These are phyloP conservation scores for Pneumocystis carinii DNA, from an alignment of 1,139 yeast species.

Conservation along the genomic window DNA sequence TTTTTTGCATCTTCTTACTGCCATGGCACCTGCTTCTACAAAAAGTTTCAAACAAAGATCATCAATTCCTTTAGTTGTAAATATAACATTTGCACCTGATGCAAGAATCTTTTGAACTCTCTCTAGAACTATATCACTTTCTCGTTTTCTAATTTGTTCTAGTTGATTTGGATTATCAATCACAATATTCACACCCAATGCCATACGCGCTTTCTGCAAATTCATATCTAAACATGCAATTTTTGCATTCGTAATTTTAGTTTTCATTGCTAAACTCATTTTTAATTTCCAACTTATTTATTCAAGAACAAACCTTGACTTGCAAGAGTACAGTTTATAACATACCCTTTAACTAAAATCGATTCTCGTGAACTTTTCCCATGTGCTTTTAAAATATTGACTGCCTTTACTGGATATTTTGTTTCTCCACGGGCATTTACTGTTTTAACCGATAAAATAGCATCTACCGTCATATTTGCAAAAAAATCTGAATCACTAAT, in stretches of 20 bases:
- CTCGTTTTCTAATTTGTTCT: constrained; percentile 90
- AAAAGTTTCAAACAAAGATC: constrained; percentile 90
- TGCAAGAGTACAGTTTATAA: constrained; percentile 92
- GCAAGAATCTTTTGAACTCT: constrained; percentile 72
- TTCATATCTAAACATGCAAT: constrained; percentile 91
- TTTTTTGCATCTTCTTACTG: constrained; percentile 92
- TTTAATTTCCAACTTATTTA: not conserved
- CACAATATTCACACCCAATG: constrained; percentile 94
- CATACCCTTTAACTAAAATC: constrained; percentile 79
- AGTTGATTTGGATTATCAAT: constrained; percentile 95
- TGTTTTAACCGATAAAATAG: constrained; percentile 89
- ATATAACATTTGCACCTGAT: constrained; percentile 91
- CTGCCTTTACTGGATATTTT: constrained; percentile 95
- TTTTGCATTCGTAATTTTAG: constrained; percentile 54
- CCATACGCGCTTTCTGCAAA: constrained; percentile 92
- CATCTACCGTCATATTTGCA: constrained; percentile 81
- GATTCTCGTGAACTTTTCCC: constrained; percentile 88
- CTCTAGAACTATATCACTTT: constrained; percentile 78
- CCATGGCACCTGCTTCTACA: constrained; percentile 93
- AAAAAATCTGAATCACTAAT: constrained; percentile 77
- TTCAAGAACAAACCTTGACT: constrained; percentile 38
- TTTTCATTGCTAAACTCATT: constrained; percentile 52
- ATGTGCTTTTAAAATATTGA: constrained; percentile 87
- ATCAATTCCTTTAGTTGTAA: constrained; percentile 96
- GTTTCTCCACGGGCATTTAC: constrained; percentile 74